phyloP scores from a whole-genome alignment of 2,329 filamentous ascomycete species.

The Waltergamsia citrina region DNA sequence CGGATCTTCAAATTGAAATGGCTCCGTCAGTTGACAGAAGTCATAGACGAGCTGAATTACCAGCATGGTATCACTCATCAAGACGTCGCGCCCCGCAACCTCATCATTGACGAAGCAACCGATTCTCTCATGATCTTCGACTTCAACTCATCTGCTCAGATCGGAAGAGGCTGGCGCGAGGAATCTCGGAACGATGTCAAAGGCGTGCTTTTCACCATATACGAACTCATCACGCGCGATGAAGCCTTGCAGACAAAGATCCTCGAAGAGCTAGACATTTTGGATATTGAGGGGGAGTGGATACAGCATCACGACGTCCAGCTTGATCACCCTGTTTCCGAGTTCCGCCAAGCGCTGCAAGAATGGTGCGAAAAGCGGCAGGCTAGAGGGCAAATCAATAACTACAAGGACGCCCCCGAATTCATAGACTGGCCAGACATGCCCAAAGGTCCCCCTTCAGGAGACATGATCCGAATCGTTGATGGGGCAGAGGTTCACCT shows the following conservation, averaged over 20 bases:
- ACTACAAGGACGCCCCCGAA: no score
- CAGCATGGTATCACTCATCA: conserved; percentile 24
- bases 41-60: conserved; percentile 27
- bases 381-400: no score
- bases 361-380: no score
- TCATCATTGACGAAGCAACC: conserved; percentile 21
- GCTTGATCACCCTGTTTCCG: no score
- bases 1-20: conserved; percentile 23
- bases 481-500: no score
- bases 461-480: no score
- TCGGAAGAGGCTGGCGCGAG: conserved; percentile 7
- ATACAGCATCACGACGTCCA: conserved; percentile 17
- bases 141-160: conserved; percentile 18
- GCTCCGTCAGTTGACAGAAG: conserved; percentile 21
- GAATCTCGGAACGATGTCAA: conserved; percentile 18
- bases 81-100: conserved; percentile 25
- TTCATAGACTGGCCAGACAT: no score
- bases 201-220: conserved; percentile 22
- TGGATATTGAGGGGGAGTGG: conserved; percentile 15
- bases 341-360: no score
- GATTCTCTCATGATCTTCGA: conserved; percentile 24
- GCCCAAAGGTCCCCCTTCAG: no score
- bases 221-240: conserved; percentile 24
- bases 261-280: conserved; percentile 14
- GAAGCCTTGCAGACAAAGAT: conserved; percentile 9